Conservation (phyloP, 2,329 filamentous ascomycete species). For the Fusarium sp. region DNA sequence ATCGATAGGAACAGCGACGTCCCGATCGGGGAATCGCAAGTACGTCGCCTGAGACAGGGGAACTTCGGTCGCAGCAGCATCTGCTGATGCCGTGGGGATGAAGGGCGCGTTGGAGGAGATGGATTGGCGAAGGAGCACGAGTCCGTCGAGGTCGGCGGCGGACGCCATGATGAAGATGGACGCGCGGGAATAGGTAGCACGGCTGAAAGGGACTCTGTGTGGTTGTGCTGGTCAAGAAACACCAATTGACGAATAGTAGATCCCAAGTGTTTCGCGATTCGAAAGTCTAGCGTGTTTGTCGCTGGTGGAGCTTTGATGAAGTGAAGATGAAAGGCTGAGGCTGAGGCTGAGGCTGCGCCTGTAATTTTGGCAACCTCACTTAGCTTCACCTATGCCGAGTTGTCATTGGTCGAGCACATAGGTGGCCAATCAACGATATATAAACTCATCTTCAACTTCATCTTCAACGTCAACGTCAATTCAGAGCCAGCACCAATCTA, state of each 20-base stretch:
- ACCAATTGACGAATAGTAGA: neutral
- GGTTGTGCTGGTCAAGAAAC: neutral
- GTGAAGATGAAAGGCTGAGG: slow-evolving; percentile 41
- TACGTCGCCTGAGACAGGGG: slow-evolving; percentile 79
- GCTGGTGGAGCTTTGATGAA: slow-evolving; percentile 7
- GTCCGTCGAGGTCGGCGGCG: slow-evolving; percentile 73
- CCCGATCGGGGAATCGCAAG: slow-evolving; percentile 74
- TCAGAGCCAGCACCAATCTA: neutral
- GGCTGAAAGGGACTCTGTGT: neutral
- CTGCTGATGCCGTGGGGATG: slow-evolving; percentile 76
- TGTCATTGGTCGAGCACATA: slow-evolving; percentile 4
- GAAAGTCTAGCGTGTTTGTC: neutral
- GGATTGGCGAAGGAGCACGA: slow-evolving; percentile 83
- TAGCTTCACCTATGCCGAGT: slow-evolving; percentile 14
- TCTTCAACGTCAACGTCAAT: neutral
- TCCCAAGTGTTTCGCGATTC: neutral
- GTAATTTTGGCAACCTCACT: slow-evolving; percentile 35
- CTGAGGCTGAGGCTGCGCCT: slow-evolving; percentile 41
- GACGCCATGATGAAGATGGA: slow-evolving; percentile 59
- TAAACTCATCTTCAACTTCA: neutral
- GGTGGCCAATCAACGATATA: slow-evolving; percentile 32
- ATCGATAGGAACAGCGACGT: slow-evolving; percentile 73
- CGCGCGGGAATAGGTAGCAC: slow-evolving; percentile 5
- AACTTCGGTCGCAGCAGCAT: slow-evolving; percentile 69
- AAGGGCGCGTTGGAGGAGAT: slow-evolving; percentile 77